Percentiles rank a stretch among this genome's conserved stretches.
These are phyloP conservation scores for Entomortierella parvispora DNA, from an alignment of 192 early-diverging fungal species.

Conservation along the genomic window DNA sequence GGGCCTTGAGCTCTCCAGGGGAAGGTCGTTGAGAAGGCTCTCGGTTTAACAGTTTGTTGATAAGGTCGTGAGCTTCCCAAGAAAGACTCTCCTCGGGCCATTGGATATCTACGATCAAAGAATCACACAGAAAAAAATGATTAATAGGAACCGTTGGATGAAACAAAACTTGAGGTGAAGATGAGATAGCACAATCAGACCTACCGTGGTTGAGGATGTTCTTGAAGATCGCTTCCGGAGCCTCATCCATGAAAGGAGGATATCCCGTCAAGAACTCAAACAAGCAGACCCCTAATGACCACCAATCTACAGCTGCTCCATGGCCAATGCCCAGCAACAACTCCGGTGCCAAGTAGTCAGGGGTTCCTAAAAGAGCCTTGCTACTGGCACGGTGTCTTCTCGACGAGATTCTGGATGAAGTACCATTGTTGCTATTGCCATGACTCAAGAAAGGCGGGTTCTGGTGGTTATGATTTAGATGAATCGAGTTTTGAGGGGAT, in stretches of 20 bases:
- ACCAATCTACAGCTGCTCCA: slow-evolving; percentile 92
- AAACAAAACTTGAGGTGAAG: not conserved
- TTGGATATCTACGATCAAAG: slow-evolving; percentile 58
- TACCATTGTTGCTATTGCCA: no score
- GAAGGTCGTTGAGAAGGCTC: slow-evolving; percentile 75
- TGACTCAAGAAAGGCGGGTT: no score
- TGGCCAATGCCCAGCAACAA: slow-evolving; percentile 88
- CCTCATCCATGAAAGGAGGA: slow-evolving; percentile 91
- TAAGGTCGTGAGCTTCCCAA: slow-evolving; percentile 74
- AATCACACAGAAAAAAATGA: not conserved
- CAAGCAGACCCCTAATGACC: slow-evolving; percentile 91
- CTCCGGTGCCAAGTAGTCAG: slow-evolving; percentile 96
- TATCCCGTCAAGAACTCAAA: slow-evolving; percentile 92
- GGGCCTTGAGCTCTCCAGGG: slow-evolving; percentile 73
- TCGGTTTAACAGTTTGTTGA: slow-evolving; percentile 76
- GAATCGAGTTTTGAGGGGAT: slow-evolving; percentile 1
- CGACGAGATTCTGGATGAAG: slow-evolving; percentile 7
- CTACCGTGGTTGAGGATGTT: slow-evolving; percentile 83
- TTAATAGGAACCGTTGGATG: not conserved
- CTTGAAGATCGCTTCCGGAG: slow-evolving; percentile 85
- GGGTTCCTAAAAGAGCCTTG: slow-evolving; percentile 81
- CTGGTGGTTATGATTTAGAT: slow-evolving; percentile 2
- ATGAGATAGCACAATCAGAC: not conserved
- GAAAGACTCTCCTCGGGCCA: slow-evolving; percentile 74
- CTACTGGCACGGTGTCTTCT: slow-evolving; percentile 53